phyloP scores from a whole-genome alignment of 1,139 yeast species.

The Lodderomyces pseudojiufengensis region DNA sequence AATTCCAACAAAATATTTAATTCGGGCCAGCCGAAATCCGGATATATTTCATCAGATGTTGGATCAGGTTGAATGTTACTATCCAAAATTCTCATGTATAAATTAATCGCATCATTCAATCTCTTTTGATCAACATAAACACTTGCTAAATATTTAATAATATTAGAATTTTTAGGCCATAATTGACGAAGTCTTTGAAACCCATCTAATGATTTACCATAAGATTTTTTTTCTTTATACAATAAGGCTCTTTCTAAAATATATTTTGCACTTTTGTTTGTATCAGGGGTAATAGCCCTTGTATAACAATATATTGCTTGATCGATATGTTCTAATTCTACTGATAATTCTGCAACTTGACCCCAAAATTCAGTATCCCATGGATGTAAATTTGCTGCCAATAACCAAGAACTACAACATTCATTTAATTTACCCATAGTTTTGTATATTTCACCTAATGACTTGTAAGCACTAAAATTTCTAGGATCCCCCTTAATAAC shows the following conservation, averaged over 20 bases:
- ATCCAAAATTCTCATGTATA: slow-evolving; percentile 66
- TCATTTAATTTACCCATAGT: slow-evolving; percentile 63
- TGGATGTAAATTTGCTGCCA: slow-evolving; percentile 80
- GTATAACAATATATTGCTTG: slow-evolving; percentile 85
- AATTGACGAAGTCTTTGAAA: slow-evolving; percentile 58
- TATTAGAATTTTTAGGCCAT: slow-evolving; percentile 59
- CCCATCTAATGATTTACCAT: slow-evolving; percentile 72
- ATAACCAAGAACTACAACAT: slow-evolving; percentile 77
- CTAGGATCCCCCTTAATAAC: slow-evolving; percentile 75
- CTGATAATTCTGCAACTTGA: slow-evolving; percentile 72
- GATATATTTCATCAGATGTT: slow-evolving; percentile 27
- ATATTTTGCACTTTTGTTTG: slow-evolving; percentile 48
- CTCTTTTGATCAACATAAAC: slow-evolving; percentile 74
- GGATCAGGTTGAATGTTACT: slow-evolving; percentile 42
- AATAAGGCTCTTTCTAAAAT: slow-evolving; percentile 61
- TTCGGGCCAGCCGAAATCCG: slow-evolving; percentile 80
- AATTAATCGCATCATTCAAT: slow-evolving; percentile 72
- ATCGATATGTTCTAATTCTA: slow-evolving; percentile 64
- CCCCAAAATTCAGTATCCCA: slow-evolving; percentile 83
- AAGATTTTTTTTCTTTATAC: slow-evolving; percentile 61
- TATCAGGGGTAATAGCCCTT: slow-evolving; percentile 62
- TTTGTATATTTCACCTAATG: slow-evolving; percentile 80
- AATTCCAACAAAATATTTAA: slow-evolving; percentile 80
- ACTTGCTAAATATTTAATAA: slow-evolving; percentile 72
- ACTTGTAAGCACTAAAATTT: slow-evolving; percentile 78